Evolutionary conservation across 2,329 filamentous ascomycete species (phyloP).

Genomic region (Immersiporthe knoxdaviesiana): DNA sequence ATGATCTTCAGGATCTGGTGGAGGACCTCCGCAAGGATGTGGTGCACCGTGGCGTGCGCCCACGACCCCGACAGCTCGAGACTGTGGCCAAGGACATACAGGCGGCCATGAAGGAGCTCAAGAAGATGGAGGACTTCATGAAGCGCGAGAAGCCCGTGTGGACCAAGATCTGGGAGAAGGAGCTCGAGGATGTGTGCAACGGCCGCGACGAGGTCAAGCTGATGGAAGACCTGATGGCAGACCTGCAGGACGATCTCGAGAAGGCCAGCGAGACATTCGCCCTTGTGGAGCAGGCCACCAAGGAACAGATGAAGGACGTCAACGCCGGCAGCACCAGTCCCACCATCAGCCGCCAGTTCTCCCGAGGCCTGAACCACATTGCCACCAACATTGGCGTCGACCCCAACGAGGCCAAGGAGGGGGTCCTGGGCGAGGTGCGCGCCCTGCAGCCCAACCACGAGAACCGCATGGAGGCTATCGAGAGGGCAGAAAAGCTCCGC

Average conservation of each 20-base stretch:
- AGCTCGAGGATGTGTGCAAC: conserved; percentile 92
- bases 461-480: conserved; percentile 89
- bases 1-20: conserved; percentile 95
- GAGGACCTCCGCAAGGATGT: conserved; percentile 98
- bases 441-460: conserved; percentile 95
- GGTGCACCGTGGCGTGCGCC: conserved; percentile 87
- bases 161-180: conserved; percentile 99
- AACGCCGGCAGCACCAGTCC: conserved; percentile 58
- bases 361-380: conserved; percentile 59
- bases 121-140: conserved; percentile 92
- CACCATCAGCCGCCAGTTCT: conserved; percentile 50
- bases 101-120: conserved; percentile 79
- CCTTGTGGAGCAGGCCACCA: conserved; percentile 96
- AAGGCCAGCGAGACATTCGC: conserved; percentile 93
- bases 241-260: conserved; percentile 91
- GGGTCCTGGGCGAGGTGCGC: conserved; percentile 87
- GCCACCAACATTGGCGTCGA: conserved; percentile 56
- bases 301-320: conserved; percentile 86
- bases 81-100: conserved; percentile 86
- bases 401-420: conserved; percentile 83
- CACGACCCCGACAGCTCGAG: conserved; percentile 87
- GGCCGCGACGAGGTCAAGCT: conserved; percentile 93
- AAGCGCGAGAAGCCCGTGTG: conserved; percentile 91
- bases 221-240: conserved; percentile 92
- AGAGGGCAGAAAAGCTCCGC: conserved; percentile 89